Base-by-base conservation (phyloP, 257 asterid genomes). In the Solanum chmielewskii region DNA sequence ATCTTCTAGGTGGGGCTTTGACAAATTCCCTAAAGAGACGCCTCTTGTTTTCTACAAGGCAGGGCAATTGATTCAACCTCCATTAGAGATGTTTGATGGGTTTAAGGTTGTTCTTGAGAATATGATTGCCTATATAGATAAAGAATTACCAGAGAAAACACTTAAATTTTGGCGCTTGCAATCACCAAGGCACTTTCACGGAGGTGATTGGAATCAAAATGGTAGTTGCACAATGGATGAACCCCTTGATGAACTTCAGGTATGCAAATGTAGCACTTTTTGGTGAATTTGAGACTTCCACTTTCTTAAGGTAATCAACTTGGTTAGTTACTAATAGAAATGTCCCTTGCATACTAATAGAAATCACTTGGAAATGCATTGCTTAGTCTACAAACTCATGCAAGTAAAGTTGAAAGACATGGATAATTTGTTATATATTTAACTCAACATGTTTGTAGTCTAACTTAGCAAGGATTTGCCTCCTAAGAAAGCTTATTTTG, bases 201-300 rank as follows among this genome's bases (percentile, higher is more conserved):
- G 99, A 52, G 99, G 99, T 15, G 98, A 97, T 4, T 95, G 99
- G 98, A 94, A 97, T 92, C 98, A 94, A 83, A 97, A 97, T 60
- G 98, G 99, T n/a, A 95, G 98, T 89, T 97, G 99, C 89, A 85
- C 95, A 90, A 90, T 94, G 77, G 89, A 92, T 42, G 93, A 93
- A 73, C 98, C 95, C 86, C 97, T 97, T 44, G 91, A 93, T 62
- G 94, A 94, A 89, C 88, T 60, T 84, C 96, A 95, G 99, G 99
- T 95, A 88, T 81, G 85, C 64, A 21, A 56, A 31, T 20, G 27
- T 71, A 9, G 16, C 52, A 44, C 14, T 9, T 71, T 20, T 80
- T 18, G 83, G 29, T 49, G 6, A 49, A 81, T 16, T 81, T 81
- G 44, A 81, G 25, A 49, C 31, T 81, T 29, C 27, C 69, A 81